phyloP scores from a whole-genome alignment of 2,329 filamentous ascomycete species.

The Colletotrichum incanum region DNA sequence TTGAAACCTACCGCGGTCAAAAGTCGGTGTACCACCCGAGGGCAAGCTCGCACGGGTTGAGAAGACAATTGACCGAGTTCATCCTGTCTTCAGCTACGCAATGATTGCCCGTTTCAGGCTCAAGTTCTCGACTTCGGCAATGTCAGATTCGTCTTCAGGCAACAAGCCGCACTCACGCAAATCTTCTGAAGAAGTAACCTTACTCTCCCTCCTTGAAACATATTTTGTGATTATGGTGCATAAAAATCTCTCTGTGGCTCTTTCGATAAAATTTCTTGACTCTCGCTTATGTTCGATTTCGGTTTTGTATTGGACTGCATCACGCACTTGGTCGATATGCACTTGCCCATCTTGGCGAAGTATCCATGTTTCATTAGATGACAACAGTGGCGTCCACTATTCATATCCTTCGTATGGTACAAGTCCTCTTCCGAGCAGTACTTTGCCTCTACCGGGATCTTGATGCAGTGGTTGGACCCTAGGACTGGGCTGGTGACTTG shows the following conservation, averaged over 20 bases:
- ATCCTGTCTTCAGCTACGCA: conserved; percentile 19
- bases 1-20: neutral
- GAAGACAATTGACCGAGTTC: conserved; percentile 18
- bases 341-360: too few relatives aligned
- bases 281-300: too few relatives aligned
- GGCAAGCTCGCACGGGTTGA: conserved; percentile 23
- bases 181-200: conserved; percentile 86
- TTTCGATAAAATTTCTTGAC: too few relatives aligned
- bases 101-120: conserved; percentile 7
- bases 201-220: conserved; percentile 85
- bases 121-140: conserved; percentile 17
- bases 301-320: too few relatives aligned
- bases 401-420: conserved; percentile 37
- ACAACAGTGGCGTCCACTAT: conserved; percentile 35
- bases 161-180: conserved; percentile 81
- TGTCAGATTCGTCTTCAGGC: conserved; percentile 63
- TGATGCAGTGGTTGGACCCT: conserved; percentile 68
- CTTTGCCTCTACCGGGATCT: conserved; percentile 58
- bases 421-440: conserved; percentile 37
- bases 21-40: conserved; percentile 29
- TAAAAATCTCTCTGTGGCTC: too few relatives aligned
- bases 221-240: conserved; percentile 68
- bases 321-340: too few relatives aligned
- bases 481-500: conserved; percentile 50
- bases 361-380: too few relatives aligned